Percentiles rank a stretch among this genome's conserved stretches.
These are phyloP conservation scores for Nigrospora osmanthi DNA, from an alignment of 2,329 filamentous ascomycete genomes.

Conservation along the genomic window DNA sequence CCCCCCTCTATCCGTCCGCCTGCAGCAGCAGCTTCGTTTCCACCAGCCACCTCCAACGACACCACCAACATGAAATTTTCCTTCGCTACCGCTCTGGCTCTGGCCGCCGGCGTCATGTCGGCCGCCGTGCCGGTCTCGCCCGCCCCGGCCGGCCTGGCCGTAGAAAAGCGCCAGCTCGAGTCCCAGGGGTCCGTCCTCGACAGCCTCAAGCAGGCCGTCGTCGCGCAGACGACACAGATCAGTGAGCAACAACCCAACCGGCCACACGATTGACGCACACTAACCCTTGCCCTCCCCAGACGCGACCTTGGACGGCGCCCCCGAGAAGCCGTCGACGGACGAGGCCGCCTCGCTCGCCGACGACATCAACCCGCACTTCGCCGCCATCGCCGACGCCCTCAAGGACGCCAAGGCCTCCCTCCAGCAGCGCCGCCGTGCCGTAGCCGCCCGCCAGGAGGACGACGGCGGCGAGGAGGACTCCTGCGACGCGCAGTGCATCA, in stretches of 20 bases:
- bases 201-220: not conserved
- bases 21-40: too few species aligned
- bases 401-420: not conserved
- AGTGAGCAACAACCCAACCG: not conserved
- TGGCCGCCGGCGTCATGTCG: constrained; percentile 1
- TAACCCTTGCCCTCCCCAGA: not conserved
- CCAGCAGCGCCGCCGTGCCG: not conserved
- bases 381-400: not conserved
- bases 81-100: not conserved
- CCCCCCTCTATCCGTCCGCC: too few species aligned
- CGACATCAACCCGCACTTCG: not conserved
- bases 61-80: not conserved
- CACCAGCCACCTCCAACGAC: too few species aligned
- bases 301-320: not conserved
- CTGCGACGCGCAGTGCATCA: constrained; percentile 1
- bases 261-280: not conserved
- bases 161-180: not conserved
- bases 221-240: constrained; percentile 1
- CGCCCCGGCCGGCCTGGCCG: not conserved
- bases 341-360: not conserved
- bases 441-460: not conserved
- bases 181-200: not conserved
- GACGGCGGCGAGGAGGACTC: not conserved
- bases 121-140: not conserved
- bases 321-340: not conserved